Evolutionary conservation across 2,329 filamentous ascomycete species (phyloP), one percentile per base, ranked within the genome.

Genomic region (Colletotrichum eleusines): DNA sequence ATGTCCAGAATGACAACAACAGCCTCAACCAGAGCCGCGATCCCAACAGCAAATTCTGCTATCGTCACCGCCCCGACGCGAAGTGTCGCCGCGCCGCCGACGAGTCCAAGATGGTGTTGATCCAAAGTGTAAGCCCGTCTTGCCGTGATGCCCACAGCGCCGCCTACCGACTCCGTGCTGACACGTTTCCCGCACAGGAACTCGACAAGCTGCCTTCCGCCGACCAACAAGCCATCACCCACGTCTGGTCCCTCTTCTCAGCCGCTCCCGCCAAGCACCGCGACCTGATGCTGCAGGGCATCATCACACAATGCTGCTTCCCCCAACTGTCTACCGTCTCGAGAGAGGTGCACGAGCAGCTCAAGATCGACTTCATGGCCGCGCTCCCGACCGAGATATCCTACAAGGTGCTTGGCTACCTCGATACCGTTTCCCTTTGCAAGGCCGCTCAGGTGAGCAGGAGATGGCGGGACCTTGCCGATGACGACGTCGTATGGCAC

Each of bases 241-340:
- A 98, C 77, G 95, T 98, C 66, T 99, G 96, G 96, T 97, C 95
- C 0, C 87, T 98, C 58, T 99, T 99, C 84, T 98, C 95, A 0
- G 96, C 96, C 48, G 95, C 96, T 0, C 96, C 96, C 0, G 89
- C 94, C 12, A 97, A 97, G 79, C 95, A 98, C 78, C 91, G 96
- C 75, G 95, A 97, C 73, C 87, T 99, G 71, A 98, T 99, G 93
- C 88, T 99, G 9, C 94, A 97, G 80, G 96, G 96, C 74, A 95
- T 99, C 76, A 91, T 99, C 72, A 92, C 95, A 0, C 95, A 98
- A 80, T 98, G 95, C 81, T 99, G 96, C 83, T 98, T 99, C 78
- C 95, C 96, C 1, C 96, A 99, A 78, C 89, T 99, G 8, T 98
- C 96, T 40, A 95, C 93, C 75, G 91, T 99, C 68, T 96, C 95